Evolutionary conservation across 108 stramenopile species (phyloP), one percentile per base, ranked within the genome.

Genomic region (Cyclostephanos invisitatus): DNA sequence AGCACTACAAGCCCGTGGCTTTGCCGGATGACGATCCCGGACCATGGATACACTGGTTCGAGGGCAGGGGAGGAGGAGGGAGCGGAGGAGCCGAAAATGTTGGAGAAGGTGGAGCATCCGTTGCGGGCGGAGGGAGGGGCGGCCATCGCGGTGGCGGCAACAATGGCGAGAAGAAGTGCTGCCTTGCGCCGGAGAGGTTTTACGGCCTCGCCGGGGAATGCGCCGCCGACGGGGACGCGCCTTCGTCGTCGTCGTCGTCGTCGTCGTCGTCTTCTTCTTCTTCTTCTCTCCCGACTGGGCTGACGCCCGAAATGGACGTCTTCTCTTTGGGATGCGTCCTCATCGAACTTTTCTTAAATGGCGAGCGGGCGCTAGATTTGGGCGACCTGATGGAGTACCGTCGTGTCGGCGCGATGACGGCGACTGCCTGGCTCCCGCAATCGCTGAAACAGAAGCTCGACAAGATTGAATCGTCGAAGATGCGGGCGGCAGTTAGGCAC

Each of bases 291-390:
- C 62, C 78, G 20, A 64, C 57, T 15, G 58, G 72, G 22, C 83
- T 96, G 2, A 90, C 86, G 27, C 85, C 91, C 28, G 93, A 94
- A 44, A 97, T 96, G 96, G 98, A 99, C 82, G 88, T 98, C 10
- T 99, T 99, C 75, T 94, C 96, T n/a, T 72, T 89, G 9, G 98
- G 98, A 8, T 99, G 98, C 72, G 89, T 96, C 32, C 83, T 98
- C 37, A 91, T 96, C 53, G 97, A 98, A 86, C 85, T 96, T 4
- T 96, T 91, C 69, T 73, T 97, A 56, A 97, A 95, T 81, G 98
- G 97, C 15, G 97, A 94, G 62, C 83, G 91, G 11, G 92, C 95
- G 7, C 58, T 99, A 51, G 97, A 98, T 80, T 80, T 98, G 27
- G 96, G 97, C 54, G 89, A 91, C 77, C 73, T 91, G 24, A 91